Percentiles rank a stretch among this genome's conserved stretches.
phyloP scores from a whole-genome alignment of 169 alveolate species.

The Ichthyophthirius multifiliis region DNA sequence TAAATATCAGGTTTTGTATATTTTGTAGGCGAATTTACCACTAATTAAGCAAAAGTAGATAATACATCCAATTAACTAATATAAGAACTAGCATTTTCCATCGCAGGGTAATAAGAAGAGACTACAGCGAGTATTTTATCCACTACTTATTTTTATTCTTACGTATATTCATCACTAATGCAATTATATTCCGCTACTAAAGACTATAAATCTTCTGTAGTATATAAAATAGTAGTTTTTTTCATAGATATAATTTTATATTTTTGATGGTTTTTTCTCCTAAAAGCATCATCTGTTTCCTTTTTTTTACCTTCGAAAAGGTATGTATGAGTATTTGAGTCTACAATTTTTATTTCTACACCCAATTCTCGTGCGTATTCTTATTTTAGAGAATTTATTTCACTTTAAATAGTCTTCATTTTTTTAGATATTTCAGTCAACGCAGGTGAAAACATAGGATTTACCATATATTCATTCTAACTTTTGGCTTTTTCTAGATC shows the following conservation, averaged over 20 bases:
- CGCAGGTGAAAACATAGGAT: conserved; percentile 59
- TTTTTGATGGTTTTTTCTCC: conserved; percentile 29
- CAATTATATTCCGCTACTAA: conserved; percentile 44
- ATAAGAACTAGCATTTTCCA: conserved; percentile 86
- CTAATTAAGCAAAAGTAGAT: conserved; percentile 91
- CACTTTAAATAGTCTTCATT: conserved; percentile 43
- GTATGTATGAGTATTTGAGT: conserved; percentile 44
- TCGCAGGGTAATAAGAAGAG: conserved; percentile 93
- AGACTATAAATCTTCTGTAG: conserved; percentile 48
- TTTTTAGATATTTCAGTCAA: conserved; percentile 46
- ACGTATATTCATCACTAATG: conserved; percentile 72
- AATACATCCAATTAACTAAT: conserved; percentile 94
- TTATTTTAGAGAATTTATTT: conserved; percentile 57
- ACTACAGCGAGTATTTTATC: conserved; percentile 92
- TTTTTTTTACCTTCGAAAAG: conserved; percentile 69
- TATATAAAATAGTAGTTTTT: conserved; percentile 50
- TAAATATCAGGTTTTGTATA: conserved; percentile 90
- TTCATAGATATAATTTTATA: conserved; percentile 50
- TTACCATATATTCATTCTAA: conserved; percentile 60
- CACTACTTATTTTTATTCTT: conserved; percentile 81
- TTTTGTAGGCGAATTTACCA: conserved; percentile 78
- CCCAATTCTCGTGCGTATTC: conserved; percentile 64
- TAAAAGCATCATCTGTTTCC: conserved; percentile 67
- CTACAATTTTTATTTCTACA: conserved; percentile 49
- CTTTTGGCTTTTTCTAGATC: conserved; percentile 58